These are phyloP conservation scores for Rhizopus arrhizus DNA, from an alignment of 371 early-diverging fungal species.

Conservation along the genomic window DNA sequence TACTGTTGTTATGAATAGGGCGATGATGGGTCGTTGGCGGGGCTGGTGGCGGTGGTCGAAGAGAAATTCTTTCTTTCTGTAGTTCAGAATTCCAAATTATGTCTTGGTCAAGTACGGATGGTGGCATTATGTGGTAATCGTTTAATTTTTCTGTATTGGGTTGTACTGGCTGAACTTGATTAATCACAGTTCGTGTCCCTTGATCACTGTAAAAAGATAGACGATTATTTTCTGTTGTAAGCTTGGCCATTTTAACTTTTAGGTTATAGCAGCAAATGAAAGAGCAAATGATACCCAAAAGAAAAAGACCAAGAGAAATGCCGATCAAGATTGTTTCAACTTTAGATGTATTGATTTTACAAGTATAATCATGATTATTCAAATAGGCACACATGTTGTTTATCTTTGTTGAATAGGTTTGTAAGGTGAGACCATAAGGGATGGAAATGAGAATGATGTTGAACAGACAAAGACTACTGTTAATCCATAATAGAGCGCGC, in stretches of 20 bases:
- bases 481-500: slow-evolving; percentile 8
- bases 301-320: slow-evolving; percentile 17
- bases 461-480: slow-evolving; percentile 8
- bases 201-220: slow-evolving; percentile 3
- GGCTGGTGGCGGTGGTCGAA: background rate
- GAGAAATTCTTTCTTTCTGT: background rate
- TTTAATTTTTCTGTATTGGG: background rate
- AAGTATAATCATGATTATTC: slow-evolving; percentile 3
- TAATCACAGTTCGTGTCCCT: background rate
- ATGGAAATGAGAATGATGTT: slow-evolving; percentile 5
- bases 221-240: background rate
- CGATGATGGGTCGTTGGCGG: too few species aligned
- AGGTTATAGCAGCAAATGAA: background rate
- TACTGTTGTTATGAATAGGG: background rate
- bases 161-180: background rate
- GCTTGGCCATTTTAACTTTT: background rate
- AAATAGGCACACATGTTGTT: background rate
- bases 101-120: background rate
- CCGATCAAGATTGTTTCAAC: slow-evolving; percentile 17
- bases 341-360: slow-evolving; percentile 13
- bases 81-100: background rate
- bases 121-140: background rate
- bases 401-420: slow-evolving; percentile 9
- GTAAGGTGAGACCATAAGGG: slow-evolving; percentile 13
- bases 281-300: slow-evolving; percentile 10